A percentile compares a stretch with the other conserved stretches of the same genome.
Conservation (phyloP, 805 yeast species). For the Lipomyces yamadae region DNA sequence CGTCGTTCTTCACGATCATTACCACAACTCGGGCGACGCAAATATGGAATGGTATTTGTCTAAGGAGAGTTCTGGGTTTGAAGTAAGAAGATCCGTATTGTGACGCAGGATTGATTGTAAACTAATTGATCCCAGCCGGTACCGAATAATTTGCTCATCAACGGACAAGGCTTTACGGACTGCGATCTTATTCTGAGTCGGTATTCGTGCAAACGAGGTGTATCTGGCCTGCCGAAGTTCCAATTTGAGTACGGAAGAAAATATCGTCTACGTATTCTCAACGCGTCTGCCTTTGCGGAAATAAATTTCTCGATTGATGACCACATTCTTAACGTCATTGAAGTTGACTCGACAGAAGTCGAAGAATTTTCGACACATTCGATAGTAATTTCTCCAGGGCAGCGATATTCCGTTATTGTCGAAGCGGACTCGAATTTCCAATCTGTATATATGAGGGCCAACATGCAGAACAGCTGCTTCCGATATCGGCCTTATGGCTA, state of each 20-base stretch:
- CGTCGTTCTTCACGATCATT: conserved; percentile 22
- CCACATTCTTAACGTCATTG: conserved; percentile 26
- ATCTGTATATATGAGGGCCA: conserved; percentile 21
- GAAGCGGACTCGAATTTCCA: conserved; percentile 19
- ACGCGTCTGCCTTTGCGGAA: conserved; percentile 30
- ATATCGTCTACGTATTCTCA: conserved; percentile 32
- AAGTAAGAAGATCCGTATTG: background rate
- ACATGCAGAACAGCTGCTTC: conserved; percentile 29
- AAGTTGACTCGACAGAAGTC: conserved; percentile 34
- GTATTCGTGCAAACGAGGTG: conserved; percentile 7
- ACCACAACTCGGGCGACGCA: conserved; percentile 17
- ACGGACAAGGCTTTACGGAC: conserved; percentile 23
- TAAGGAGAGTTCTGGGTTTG: conserved; percentile 16
- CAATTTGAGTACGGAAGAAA: conserved; percentile 19
- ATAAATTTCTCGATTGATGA: conserved; percentile 29
- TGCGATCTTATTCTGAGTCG: conserved; percentile 14
- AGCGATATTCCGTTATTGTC: conserved; percentile 33
- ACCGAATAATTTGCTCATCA: conserved; percentile 26
- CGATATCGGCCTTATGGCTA: conserved; percentile 16
- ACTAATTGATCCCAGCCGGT: conserved; percentile 18
- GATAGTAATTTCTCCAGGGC: conserved; percentile 31
- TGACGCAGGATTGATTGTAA: background rate
- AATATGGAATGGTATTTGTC: conserved; percentile 16
- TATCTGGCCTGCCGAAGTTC: conserved; percentile 9
- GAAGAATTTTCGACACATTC: conserved; percentile 9